These are phyloP conservation scores for Elongisporangium anandrum DNA, from an alignment of 352 stramenopile species.

Conservation along the genomic window DNA sequence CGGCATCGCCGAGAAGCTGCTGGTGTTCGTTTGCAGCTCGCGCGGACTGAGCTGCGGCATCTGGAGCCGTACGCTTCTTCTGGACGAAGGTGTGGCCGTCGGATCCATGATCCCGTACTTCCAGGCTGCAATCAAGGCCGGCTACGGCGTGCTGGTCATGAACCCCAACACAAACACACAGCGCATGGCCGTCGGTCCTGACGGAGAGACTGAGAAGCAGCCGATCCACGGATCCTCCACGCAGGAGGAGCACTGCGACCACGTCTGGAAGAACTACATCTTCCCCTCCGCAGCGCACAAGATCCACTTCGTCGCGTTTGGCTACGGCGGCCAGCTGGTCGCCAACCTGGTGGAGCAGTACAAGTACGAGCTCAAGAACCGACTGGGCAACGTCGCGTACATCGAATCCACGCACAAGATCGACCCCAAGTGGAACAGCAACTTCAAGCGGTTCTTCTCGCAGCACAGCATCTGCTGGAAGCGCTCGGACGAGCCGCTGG, in stretches of 20 bases:
- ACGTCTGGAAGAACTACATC: slow-evolving; percentile 88
- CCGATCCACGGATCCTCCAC: slow-evolving; percentile 79
- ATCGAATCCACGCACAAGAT: slow-evolving; percentile 87
- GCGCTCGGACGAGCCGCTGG: slow-evolving; percentile 51
- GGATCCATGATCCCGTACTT: slow-evolving; percentile 89
- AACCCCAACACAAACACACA: slow-evolving; percentile 91
- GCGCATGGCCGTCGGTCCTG: slow-evolving; percentile 44
- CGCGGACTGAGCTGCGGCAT: slow-evolving; percentile 80
- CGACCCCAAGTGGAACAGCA: slow-evolving; percentile 59
- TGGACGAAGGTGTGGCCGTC: slow-evolving; percentile 86
- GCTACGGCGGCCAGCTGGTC: slow-evolving; percentile 75
- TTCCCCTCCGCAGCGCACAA: slow-evolving; percentile 72
- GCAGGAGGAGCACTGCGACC: slow-evolving; percentile 84
- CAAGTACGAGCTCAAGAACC: slow-evolving; percentile 67
- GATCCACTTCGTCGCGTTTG: slow-evolving; percentile 88
- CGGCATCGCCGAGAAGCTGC: slow-evolving; percentile 62
- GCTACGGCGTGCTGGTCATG: slow-evolving; percentile 85
- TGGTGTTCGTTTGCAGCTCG: slow-evolving; percentile 83
- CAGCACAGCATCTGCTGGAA: slow-evolving; percentile 83
- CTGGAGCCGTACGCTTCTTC: slow-evolving; percentile 79
- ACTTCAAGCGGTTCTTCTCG: slow-evolving; percentile 79
- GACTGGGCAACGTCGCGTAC: slow-evolving; percentile 81
- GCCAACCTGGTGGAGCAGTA: slow-evolving; percentile 82
- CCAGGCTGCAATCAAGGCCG: slow-evolving; percentile 55
- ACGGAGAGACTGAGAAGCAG: slow-evolving; percentile 66